These are phyloP conservation scores for Geranium brycei DNA, from an alignment of 345 rosid species.

Conservation along the genomic window DNA sequence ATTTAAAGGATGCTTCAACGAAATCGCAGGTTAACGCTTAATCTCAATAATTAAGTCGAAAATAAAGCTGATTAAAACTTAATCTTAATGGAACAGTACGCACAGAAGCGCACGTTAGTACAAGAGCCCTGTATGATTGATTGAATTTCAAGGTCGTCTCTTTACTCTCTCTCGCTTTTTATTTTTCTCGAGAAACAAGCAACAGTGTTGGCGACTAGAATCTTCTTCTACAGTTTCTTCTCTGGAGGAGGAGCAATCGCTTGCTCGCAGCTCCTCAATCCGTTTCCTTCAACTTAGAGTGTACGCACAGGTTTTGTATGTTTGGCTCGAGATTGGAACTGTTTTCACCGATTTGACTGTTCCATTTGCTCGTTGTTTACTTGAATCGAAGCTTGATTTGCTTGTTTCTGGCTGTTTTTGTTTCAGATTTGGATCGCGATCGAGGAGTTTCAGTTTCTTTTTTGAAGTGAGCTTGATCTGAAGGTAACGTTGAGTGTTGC, in stretches of 20 bases:
- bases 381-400: not conserved
- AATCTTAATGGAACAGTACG: too few relatives aligned
- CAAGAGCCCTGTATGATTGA: too few relatives aligned
- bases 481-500: too few relatives aligned
- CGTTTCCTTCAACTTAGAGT: too few relatives aligned
- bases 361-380: too few relatives aligned
- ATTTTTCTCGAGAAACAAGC: constrained; percentile 1
- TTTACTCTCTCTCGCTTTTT: not conserved
- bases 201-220: not conserved
- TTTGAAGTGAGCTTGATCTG: not conserved
- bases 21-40: too few relatives aligned
- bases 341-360: not conserved
- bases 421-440: not conserved
- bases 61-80: too few relatives aligned
- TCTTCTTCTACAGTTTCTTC: not conserved
- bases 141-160: too few relatives aligned
- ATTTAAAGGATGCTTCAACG: too few relatives aligned
- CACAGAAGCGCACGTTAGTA: too few relatives aligned
- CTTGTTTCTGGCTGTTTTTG: not conserved
- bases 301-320: not conserved
- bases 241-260: not conserved
- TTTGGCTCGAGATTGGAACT: not conserved
- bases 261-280: not conserved
- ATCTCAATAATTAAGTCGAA: too few relatives aligned
- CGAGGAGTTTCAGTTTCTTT: not conserved